Evolutionary conservation across 352 stramenopile species (phyloP), one percentile per base, ranked within the genome.

Genomic region (Pythium rishiriense): DNA sequence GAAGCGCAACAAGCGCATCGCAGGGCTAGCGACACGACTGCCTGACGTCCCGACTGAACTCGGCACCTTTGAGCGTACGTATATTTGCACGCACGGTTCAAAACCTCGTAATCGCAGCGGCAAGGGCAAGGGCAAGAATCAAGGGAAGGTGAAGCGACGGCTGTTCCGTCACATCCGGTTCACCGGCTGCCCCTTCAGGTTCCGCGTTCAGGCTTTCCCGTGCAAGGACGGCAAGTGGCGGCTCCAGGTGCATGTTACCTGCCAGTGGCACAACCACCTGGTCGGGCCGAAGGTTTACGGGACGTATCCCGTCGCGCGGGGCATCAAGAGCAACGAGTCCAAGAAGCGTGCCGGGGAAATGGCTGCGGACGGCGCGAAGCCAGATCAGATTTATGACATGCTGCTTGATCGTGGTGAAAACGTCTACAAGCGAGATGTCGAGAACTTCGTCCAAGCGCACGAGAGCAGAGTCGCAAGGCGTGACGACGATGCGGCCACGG

Each of bases 391-490:
- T 3, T 58, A 53, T n/a, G 39, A 65, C 37, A 29, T 52, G 25
- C 8, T 29, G 3, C 35, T 65, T 19, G 35, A 35, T 3, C 11
- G 22, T 12, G 28, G 39, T 2, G 48, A 59, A 39, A 65, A 59
- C 31, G 24, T 65, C 1, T 52, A 45, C 48, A 51, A 65, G 58
- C 24, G n/a, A 22, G 54, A 62, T 19, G 22, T 62, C 25, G 54
- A 52, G 25, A 62, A 62, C 41, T 19, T 62, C 4, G 17, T 62
- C 17, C 39, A 51, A 28, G 4, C 24, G 33, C 24, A 51, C 2
- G 12, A n/a, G 25, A 5, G 17, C 9, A 17, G 12, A 6, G 29
- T n/a, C 1, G 17, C 51, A 8, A 14, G n/a, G 5, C 5, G 3
- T 5, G 25, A 51, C 26, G 39, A 51, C 3, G 41, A 61, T 9